A percentile compares a stretch with the other conserved stretches of the same genome.
Conservation (phyloP, 805 yeast species). For the Myxozyma neglecta region DNA sequence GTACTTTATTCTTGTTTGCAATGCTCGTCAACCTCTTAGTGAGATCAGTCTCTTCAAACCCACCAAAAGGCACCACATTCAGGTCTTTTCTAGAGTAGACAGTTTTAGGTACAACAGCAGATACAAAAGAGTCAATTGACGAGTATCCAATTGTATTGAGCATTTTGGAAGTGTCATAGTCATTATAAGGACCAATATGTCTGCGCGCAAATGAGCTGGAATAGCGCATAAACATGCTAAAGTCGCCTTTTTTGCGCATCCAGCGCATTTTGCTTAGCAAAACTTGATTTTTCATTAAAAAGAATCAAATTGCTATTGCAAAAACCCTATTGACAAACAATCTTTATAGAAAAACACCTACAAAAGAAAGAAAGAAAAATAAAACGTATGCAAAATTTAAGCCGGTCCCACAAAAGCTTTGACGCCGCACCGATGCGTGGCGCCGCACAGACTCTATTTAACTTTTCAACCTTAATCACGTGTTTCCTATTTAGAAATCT, state of each 20-base stretch:
- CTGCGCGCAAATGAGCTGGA: constrained; percentile 71
- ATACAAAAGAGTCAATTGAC: constrained; percentile 69
- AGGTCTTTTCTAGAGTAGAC: constrained; percentile 70
- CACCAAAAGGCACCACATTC: constrained; percentile 63
- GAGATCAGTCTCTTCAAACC: constrained; percentile 82
- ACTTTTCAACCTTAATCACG: not conserved
- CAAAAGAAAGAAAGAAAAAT: too few species aligned
- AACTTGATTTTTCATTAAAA: too few species aligned
- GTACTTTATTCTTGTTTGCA: constrained; percentile 73
- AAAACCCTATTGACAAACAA: too few species aligned
- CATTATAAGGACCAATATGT: constrained; percentile 78
- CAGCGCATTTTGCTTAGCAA: too few species aligned
- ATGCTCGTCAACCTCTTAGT: constrained; percentile 62
- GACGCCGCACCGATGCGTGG: constrained; percentile 7
- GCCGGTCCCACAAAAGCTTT: not conserved
- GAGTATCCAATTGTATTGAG: constrained; percentile 60
- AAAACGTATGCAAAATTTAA: too few species aligned
- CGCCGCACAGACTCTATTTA: not conserved
- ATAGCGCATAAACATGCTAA: too few species aligned
- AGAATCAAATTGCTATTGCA: too few species aligned
- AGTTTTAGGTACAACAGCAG: constrained; percentile 72
- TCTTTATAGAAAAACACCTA: too few species aligned
- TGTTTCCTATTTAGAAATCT: too few species aligned
- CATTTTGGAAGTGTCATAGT: constrained; percentile 64
- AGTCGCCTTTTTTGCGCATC: too few species aligned